These are phyloP conservation scores for Corymbia citriodora DNA, from an alignment of 441 rosid species.

Conservation along the genomic window DNA sequence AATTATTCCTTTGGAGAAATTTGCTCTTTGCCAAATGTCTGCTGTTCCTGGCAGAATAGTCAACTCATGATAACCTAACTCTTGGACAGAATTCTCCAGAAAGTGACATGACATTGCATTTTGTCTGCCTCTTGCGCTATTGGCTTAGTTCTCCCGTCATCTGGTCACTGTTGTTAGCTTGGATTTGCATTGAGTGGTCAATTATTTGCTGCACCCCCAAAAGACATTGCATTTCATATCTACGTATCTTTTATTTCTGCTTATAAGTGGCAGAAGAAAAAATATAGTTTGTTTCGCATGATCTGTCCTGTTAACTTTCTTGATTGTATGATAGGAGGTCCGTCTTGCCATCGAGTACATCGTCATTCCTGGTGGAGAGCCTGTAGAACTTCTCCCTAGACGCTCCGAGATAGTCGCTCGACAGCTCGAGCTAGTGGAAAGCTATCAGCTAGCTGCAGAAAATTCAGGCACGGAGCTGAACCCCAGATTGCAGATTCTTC, in stretches of 20 bases:
- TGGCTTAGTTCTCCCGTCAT: not conserved
- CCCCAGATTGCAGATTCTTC: constrained; percentile 92
- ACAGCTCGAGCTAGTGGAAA: constrained; percentile 83
- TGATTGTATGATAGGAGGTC: constrained; percentile 56
- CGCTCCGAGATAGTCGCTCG: constrained; percentile 75
- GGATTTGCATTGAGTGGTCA: not conserved
- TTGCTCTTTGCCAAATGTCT: not conserved
- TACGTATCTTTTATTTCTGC: not conserved
- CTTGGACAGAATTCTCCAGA: not conserved
- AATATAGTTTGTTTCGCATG: not conserved
- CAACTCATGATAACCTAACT: not conserved
- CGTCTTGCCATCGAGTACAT: constrained; percentile 92
- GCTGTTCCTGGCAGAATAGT: not conserved
- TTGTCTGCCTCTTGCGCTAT: not conserved
- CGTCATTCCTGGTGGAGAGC: constrained; percentile 93
- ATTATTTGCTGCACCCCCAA: not conserved
- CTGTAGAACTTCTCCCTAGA: constrained; percentile 95
- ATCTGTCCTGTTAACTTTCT: not conserved
- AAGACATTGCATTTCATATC: not conserved
- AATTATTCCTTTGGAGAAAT: not conserved
- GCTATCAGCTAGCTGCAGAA: constrained; percentile 83
- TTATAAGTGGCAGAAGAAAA: not conserved
- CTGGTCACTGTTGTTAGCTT: not conserved
- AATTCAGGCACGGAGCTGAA: constrained; percentile 73
- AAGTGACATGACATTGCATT: not conserved